Evolutionary conservation across 164 flowering plant species (phyloP), one percentile per base, ranked within the genome.

Genomic region (Piper longum): DNA sequence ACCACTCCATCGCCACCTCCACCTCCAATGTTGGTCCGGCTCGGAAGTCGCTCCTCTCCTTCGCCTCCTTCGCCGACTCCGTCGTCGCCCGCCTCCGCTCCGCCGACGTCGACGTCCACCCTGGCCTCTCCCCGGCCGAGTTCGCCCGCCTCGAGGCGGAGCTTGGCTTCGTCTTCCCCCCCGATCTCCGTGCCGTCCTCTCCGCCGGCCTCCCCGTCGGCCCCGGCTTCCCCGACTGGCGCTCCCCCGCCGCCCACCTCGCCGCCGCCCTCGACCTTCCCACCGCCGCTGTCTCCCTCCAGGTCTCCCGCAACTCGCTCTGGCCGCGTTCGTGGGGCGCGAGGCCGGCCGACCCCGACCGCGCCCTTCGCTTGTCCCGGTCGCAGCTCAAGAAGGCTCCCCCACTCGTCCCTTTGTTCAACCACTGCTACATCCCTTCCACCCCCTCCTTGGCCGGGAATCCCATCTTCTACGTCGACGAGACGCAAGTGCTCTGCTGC

Each of bases 171-270:
- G 70, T 74, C 4, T 95, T 95, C 69, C 99, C 99, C 1, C 99
- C 99, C 1, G 99, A 95, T 65, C 82, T 95, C 43, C 76, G 82
- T 2, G 96, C 91, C 43, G 77, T 95, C 14, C 84, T 95, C 45
- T 81, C 89, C 11, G 82, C 93, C 13, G 96, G 91, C 5, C 68
- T 95, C 36, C 97, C 97, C 0, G 70, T 81, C 16, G 97, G 89
- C 4, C 82, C 97, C 0, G 96, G 96, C 12, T 95, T 95, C 71
- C 99, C 99, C 0, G 95, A 91, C 75, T 95, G 99, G 99, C 82
- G 96, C 4, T 69, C 89, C 3, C 78, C 92, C 4, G 82, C 92
- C 4, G 82, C 74, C 56, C 90, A 83, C 39, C 85, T 93, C 59
- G 83, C 84, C 26, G 77, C 92, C 9, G 75, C 87, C 4, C 77